Evolutionary conservation across 441 rosid species (phyloP), one percentile per base, ranked within the genome.

Genomic region (Pelargonium myrrhifolium): DNA sequence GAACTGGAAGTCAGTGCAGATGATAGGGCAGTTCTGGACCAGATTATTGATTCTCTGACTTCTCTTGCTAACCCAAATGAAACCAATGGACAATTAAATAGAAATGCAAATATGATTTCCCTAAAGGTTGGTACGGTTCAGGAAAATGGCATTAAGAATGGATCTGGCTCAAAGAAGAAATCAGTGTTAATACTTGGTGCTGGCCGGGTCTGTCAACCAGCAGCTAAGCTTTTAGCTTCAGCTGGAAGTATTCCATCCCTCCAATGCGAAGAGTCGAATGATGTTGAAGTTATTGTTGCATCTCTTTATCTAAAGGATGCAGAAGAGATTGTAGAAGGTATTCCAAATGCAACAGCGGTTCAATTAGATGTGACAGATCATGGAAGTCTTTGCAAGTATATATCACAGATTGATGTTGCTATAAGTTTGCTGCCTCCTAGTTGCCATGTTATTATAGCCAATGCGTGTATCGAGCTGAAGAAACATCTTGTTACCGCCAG

Each of bases 401-500:
- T 93, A 66, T 87, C 96, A 39, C 82, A 87, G 98, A 97, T 83
- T 77, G 95, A 90, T 68, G 82, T 90, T 72, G 97, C 89, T 61
- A 68, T 93, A 53, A 93, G 98, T 80, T 83, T 90, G 75, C 86
- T 93, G 66, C 98, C 97, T 8, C 69, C 95, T 40, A 82, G 84
- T 74, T 90, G 85, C 81, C 97, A 93, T 49, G 66, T 80, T 71
- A 68, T 62, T 42, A 83, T 90, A 35, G 96, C 97, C 72, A 85
- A 82, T 68, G 84, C 84, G 53, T 90, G 98, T 83, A 83, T 86
- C 42, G 84, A 89, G 98, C 87, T 82, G 42, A 87, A 85, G 68
- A 93, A 85, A 76, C 96, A 90, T 81, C 94, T 93, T 14, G 88
- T 93, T 68, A 93, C 98, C 45, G 97, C 98, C 53, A 93, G 97